Percentiles rank a stretch among this genome's conserved stretches.
These are phyloP conservation scores for Aspergillus ibericus DNA, from an alignment of 2,329 filamentous ascomycete genomes.

Conservation along the genomic window DNA sequence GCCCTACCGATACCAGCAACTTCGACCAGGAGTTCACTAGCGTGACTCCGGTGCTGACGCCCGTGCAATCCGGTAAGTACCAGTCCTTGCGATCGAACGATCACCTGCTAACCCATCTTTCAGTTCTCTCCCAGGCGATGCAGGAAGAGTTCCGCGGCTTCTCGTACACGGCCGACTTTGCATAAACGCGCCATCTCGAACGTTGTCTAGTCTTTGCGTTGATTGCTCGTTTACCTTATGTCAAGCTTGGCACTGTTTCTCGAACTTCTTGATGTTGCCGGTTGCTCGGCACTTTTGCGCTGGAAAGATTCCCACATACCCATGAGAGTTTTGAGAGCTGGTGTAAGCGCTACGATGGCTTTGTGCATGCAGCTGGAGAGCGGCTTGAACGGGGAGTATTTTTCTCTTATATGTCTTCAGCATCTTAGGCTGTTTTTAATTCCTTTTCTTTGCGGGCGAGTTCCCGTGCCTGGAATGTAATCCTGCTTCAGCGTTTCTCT, in stretches of 20 bases:
- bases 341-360: slow-evolving; percentile 14
- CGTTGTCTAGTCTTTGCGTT: slow-evolving; percentile 8
- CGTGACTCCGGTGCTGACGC: slow-evolving; percentile 93
- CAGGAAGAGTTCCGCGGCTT: slow-evolving; percentile 99
- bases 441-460: slow-evolving; percentile 2
- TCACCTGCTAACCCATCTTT: slow-evolving; percentile 13
- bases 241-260: slow-evolving; percentile 19
- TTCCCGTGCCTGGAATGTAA: slow-evolving; percentile 18
- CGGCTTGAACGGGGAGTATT: slow-evolving; percentile 15
- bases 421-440: slow-evolving; percentile 15
- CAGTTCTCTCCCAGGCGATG: slow-evolving; percentile 96
- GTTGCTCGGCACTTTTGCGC: slow-evolving; percentile 22
- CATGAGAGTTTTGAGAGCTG: slow-evolving; percentile 29
- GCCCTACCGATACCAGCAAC: slow-evolving; percentile 96
- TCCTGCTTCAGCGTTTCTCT: slow-evolving; percentile 10
- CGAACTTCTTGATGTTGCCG: slow-evolving; percentile 21
- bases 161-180: slow-evolving; percentile 93
- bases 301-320: slow-evolving; percentile 28
- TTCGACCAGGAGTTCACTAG: slow-evolving; percentile 99
- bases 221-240: slow-evolving; percentile 12
- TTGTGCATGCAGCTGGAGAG: slow-evolving; percentile 22
- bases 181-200: slow-evolving; percentile 47
- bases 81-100: not conserved
- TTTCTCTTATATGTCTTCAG: slow-evolving; percentile 11
- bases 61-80: slow-evolving; percentile 87